These are phyloP conservation scores for Zoysia matrella DNA, from an alignment of 202 grass and related monocot genomes.

Conservation along the genomic window DNA sequence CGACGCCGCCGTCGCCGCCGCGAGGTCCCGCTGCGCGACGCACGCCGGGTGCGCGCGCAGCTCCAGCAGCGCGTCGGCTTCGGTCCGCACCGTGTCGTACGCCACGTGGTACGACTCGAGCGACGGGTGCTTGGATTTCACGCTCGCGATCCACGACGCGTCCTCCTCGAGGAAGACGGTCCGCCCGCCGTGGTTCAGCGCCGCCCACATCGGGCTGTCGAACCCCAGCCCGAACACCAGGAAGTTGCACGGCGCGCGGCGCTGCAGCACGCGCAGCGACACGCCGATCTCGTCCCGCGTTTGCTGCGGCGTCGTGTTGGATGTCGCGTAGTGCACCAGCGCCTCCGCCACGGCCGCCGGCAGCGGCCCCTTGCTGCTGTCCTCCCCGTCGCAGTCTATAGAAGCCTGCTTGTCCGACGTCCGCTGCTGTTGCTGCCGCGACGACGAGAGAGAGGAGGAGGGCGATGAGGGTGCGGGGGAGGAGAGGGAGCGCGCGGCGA, in stretches of 20 bases:
- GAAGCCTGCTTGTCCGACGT: too few species aligned
- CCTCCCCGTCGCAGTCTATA: too few species aligned
- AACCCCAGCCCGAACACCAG: conserved; percentile 82
- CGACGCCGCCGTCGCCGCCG: background rate
- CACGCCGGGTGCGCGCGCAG: conserved; percentile 45
- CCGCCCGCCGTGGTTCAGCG: too few species aligned
- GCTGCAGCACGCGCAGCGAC: conserved; percentile 59
- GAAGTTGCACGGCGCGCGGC: conserved; percentile 81
- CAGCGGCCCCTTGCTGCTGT: background rate
- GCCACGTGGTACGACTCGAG: conserved; percentile 78
- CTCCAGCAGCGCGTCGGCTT: conserved; percentile 58
- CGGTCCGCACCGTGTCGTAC: conserved; percentile 67
- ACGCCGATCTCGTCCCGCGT: conserved; percentile 71
- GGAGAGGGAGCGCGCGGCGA: conserved; percentile 56
- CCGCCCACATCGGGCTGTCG: conserved; percentile 72
- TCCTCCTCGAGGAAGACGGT: conserved; percentile 77
- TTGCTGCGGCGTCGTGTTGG: conserved; percentile 84
- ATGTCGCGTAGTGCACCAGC: conserved; percentile 78
- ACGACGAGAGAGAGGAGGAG: background rate
- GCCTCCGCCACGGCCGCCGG: conserved; percentile 48
- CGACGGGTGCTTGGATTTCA: conserved; percentile 40
- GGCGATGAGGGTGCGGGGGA: background rate
- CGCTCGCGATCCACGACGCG: conserved; percentile 60
- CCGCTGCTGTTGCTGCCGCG: background rate
- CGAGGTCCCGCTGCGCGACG: conserved; percentile 32